Conservation (phyloP, 1,139 yeast genomes). For the Nematodospora anomalae region DNA sequence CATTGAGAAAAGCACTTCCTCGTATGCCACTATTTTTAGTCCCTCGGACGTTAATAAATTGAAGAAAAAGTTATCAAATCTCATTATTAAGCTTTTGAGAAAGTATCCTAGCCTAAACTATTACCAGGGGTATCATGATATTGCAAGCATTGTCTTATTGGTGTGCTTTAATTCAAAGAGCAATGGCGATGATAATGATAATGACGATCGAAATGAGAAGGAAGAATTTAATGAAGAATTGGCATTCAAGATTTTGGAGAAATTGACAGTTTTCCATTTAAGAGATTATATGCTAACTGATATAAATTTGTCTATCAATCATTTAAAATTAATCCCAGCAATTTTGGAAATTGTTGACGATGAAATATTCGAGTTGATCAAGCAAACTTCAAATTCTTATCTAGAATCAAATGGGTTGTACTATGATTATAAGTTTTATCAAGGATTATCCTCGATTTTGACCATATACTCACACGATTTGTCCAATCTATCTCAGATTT, state of each 20-base stretch:
- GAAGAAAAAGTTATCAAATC: conserved; percentile 42
- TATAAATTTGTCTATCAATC: conserved; percentile 64
- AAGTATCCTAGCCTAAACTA: conserved; percentile 64
- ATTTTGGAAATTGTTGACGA: conserved; percentile 53
- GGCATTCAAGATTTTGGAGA: conserved; percentile 53
- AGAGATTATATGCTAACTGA: conserved; percentile 85
- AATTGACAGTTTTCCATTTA: conserved; percentile 59
- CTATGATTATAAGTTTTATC: conserved; percentile 51
- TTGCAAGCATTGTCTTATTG: conserved; percentile 67
- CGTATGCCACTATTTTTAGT: conserved; percentile 38
- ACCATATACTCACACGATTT: conserved; percentile 82
- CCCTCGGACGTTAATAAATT: conserved; percentile 32
- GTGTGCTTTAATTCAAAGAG: conserved; percentile 36
- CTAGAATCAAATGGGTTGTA: conserved; percentile 27
- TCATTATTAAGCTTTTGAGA: conserved; percentile 59
- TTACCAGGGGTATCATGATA: conserved; percentile 93
- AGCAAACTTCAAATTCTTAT: conserved; percentile 33
- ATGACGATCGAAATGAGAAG: conserved; percentile 5
- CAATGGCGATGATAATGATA: neutral
- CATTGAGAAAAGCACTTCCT: conserved; percentile 15
- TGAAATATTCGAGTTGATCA: conserved; percentile 49
- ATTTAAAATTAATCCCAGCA: conserved; percentile 64
- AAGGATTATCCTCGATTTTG: conserved; percentile 70
- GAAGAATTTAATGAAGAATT: conserved; percentile 30
- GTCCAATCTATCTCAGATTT: conserved; percentile 46